A percentile compares a stretch with the other conserved stretches of the same genome.
Conservation (phyloP, 2,329 filamentous ascomycete genomes). For the Mariannaea sp. region DNA sequence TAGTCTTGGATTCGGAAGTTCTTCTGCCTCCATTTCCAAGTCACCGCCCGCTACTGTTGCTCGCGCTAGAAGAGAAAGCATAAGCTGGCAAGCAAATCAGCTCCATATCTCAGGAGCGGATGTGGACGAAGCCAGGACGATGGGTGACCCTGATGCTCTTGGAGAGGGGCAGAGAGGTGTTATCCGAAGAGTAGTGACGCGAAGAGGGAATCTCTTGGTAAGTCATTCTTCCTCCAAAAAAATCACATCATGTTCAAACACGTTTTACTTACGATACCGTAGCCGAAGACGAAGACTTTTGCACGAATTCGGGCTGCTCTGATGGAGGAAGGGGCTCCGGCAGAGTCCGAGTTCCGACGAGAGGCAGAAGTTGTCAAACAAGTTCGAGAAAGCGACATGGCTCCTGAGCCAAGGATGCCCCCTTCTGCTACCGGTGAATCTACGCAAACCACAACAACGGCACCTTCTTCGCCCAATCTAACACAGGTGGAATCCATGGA, state of each 20-base stretch:
- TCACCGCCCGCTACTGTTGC: conserved; percentile 68
- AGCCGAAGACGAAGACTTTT: conserved; percentile 97
- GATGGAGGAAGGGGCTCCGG: conserved; percentile 82
- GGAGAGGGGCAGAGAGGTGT: conserved; percentile 71
- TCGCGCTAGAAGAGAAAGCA: conserved; percentile 77
- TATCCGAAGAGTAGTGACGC: conserved; percentile 79
- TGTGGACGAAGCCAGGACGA: conserved; percentile 68
- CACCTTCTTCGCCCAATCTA: conserved; percentile 71
- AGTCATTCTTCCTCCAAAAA: conserved; percentile 40
- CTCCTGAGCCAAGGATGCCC: conserved; percentile 54
- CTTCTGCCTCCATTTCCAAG: conserved; percentile 59
- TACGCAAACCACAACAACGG: conserved; percentile 60
- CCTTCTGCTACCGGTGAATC: conserved; percentile 47
- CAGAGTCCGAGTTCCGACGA: conserved; percentile 85
- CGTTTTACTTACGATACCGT: neutral
- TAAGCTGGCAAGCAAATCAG: conserved; percentile 89
- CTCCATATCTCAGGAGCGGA: conserved; percentile 79
- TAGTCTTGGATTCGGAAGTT: conserved; percentile 56
- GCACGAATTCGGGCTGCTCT: conserved; percentile 89
- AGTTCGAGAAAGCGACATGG: conserved; percentile 85
- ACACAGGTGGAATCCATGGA: conserved; percentile 69
- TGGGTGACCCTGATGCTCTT: conserved; percentile 59
- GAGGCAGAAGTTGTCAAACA: conserved; percentile 96
- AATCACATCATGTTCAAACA: conserved; percentile 35
- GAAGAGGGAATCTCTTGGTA: conserved; percentile 87